Conservation (phyloP, 208 protist genomes). For the Trypanosoma boissoni region DNA sequence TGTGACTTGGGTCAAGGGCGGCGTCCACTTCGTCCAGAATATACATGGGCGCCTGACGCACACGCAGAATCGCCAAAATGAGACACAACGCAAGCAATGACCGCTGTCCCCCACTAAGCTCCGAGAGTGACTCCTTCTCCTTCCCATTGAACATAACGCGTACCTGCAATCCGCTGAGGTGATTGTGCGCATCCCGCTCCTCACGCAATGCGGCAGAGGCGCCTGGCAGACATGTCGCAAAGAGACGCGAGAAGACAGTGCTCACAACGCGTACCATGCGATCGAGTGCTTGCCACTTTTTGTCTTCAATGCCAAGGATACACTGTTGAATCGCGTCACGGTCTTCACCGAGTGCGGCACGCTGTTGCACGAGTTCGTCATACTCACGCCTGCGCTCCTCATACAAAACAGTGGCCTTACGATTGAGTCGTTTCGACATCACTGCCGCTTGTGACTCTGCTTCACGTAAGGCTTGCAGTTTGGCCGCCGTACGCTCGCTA, state of each 20-base stretch:
- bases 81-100: constrained; percentile 99
- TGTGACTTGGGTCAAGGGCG: constrained; percentile 99
- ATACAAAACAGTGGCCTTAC: constrained; percentile 94
- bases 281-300: constrained; percentile 97
- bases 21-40: constrained; percentile 99
- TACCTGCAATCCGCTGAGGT: constrained; percentile 93
- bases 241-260: constrained; percentile 97
- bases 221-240: constrained; percentile 96
- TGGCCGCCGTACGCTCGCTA: constrained; percentile 45
- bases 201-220: constrained; percentile 89
- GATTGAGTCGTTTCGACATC: constrained; percentile 85
- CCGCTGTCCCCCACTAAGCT: constrained; percentile 99
- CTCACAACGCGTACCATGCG: constrained; percentile 96
- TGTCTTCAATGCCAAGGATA: constrained; percentile 97
- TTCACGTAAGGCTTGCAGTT: constrained; percentile 70
- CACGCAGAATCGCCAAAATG: constrained; percentile 98
- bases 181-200: constrained; percentile 69
- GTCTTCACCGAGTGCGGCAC: constrained; percentile 91
- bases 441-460: constrained; percentile 64
- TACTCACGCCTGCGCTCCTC: constrained; percentile 96
- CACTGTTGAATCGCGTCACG: constrained; percentile 95
- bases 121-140: constrained; percentile 97
- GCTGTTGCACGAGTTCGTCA: constrained; percentile 95
- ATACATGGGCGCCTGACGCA: constrained; percentile 99
- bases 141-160: constrained; percentile 96